A percentile compares a stretch with the other conserved stretches of the same genome.
Conservation (phyloP, 2,329 filamentous ascomycete species). For the Ophiosphaerella narmari region DNA sequence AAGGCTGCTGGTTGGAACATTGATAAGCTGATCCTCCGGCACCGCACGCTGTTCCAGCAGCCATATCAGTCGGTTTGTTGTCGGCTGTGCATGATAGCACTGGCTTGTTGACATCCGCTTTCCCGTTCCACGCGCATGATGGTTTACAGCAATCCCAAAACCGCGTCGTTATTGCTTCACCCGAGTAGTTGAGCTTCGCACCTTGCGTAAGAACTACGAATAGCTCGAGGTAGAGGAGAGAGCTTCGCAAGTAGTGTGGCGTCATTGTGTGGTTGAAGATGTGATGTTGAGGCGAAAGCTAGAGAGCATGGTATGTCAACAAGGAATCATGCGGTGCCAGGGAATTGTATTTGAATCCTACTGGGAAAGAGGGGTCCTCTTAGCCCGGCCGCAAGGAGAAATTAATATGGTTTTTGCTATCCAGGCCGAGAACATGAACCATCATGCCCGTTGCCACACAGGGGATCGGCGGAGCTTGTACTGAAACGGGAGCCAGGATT, state of each 20-base stretch:
- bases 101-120: constrained; percentile 58
- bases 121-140: constrained; percentile 64
- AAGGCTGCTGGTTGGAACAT: constrained; percentile 66
- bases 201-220: constrained; percentile 25
- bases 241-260: constrained; percentile 34
- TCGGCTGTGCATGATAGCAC: constrained; percentile 60
- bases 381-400: constrained; percentile 41
- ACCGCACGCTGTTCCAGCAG: constrained; percentile 57
- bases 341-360: constrained; percentile 43
- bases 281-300: constrained; percentile 33
- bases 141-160: constrained; percentile 71
- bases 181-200: constrained; percentile 31
- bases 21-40: constrained; percentile 59
- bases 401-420: constrained; percentile 41
- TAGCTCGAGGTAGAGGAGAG: constrained; percentile 28
- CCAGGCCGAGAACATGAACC: constrained; percentile 39
- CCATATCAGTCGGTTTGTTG: constrained; percentile 58
- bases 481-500: constrained; percentile 31
- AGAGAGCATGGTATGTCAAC: constrained; percentile 40
- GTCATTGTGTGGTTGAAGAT: constrained; percentile 41
- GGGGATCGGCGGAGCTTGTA: constrained; percentile 39
- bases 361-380: constrained; percentile 40
- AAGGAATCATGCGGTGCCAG: constrained; percentile 33
- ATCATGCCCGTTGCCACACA: constrained; percentile 38
- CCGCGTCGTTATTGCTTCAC: constrained; percentile 41